Base-by-base conservation (phyloP, 305 asterid genomes). In the Plantago rigida region DNA sequence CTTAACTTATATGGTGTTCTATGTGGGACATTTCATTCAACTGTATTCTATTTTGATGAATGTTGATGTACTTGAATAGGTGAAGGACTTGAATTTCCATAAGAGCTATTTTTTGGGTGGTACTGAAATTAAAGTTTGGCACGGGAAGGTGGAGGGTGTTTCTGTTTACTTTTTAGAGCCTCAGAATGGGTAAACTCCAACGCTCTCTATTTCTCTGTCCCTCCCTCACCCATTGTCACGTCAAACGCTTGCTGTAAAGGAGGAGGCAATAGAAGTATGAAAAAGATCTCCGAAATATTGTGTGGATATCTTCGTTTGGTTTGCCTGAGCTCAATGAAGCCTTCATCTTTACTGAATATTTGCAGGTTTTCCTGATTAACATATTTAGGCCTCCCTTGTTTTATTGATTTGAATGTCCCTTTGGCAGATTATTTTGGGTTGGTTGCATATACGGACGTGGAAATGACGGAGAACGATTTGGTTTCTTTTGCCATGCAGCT, bases 151-250 rank as follows among this genome's bases (percentile, higher is more conserved):
- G 60, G 97, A 89, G 84, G 94, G 97, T 66, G 78, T 89, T 54
- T 66, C 88, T 71, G 99, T 93, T 73, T 85, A 89, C 69, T 89
- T 93, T 75, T 69, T 93, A 88, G 99, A 93, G 80, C 99, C 99
- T 76, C 94, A 89, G 70, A 93, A 89, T 62, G 95, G 99, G 99
- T 93, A 84, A 22, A 81, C 47, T 36, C 10, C 0, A 8, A 36
- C 6, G 9, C 44, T 36, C 44, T 36, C 44, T 8, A 36, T 6
- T 36, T 36, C 44, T 36, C 44, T 36, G 44, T 7, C 4, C 44
- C 44, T 8, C 10, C 62, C 70, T 53, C 64, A 56, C 24, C 64
- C 64, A 31, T 3, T 31, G 6, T 31, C 5, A 0, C 7, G 7
- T 4, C 39, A 31, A 31, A 31, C 7, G 7, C 39, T 31, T 31